phyloP scores from a whole-genome alignment of 306 rosid species.

The Datisca glomerata region DNA sequence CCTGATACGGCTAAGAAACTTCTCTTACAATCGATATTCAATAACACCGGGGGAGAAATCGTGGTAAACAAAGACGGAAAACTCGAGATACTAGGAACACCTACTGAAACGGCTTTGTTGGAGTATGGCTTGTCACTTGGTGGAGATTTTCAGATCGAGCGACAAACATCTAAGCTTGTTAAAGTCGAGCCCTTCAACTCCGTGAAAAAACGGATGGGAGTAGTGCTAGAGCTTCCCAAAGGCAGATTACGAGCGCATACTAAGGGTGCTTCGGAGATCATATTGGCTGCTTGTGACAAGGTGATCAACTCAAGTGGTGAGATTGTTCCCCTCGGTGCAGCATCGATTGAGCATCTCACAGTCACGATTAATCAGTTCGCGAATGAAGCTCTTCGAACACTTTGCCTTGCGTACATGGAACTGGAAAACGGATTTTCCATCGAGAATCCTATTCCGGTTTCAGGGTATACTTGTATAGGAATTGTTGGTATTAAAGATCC shows the following conservation, averaged over 20 bases:
- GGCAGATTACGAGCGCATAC: conserved; percentile 41
- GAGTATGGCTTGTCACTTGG: conserved; percentile 63
- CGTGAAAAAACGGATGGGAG: conserved; percentile 55
- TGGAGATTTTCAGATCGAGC: conserved; percentile 31
- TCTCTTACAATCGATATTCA: conserved; percentile 68
- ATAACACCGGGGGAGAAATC: conserved; percentile 60
- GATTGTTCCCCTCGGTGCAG: conserved; percentile 33
- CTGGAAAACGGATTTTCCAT: conserved; percentile 13
- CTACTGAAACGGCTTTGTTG: conserved; percentile 65
- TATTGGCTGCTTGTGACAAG: conserved; percentile 51
- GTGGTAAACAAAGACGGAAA: conserved; percentile 47
- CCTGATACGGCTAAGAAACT: conserved; percentile 27
- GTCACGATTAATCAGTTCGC: conserved; percentile 52
- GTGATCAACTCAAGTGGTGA: conserved; percentile 43
- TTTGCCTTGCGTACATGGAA: conserved; percentile 55
- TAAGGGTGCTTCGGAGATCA: conserved; percentile 87
- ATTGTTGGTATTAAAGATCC: conserved; percentile 91
- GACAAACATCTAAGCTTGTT: conserved; percentile 34
- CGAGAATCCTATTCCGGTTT: conserved; percentile 37
- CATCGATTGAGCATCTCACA: conserved; percentile 24
- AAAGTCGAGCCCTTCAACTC: conserved; percentile 83
- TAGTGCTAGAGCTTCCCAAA: conserved; percentile 49
- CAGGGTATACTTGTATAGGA: conserved; percentile 41
- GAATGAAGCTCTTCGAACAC: conserved; percentile 73
- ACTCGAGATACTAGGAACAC: conserved; percentile 50